Conservation (phyloP, 345 rosid species). For the Viola odorata region DNA sequence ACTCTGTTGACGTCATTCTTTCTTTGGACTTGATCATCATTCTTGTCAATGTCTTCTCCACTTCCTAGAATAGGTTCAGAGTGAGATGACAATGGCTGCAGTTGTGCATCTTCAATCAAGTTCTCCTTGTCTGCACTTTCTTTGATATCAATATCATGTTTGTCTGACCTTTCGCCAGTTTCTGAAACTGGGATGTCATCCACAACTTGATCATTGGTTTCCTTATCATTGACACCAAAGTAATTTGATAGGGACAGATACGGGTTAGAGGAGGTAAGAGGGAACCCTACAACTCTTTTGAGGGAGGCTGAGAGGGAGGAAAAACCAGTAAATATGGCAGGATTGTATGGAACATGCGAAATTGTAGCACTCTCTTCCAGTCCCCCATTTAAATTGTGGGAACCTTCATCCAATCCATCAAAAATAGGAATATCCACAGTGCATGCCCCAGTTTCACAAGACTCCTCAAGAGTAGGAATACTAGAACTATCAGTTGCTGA, state of each 20-base stretch:
- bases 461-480: slow-evolving; percentile 23
- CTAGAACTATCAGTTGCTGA: slow-evolving; percentile 22
- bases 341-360: slow-evolving; percentile 62
- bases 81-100: slow-evolving; percentile 27
- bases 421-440: slow-evolving; percentile 41
- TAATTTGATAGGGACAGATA: slow-evolving; percentile 49
- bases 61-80: slow-evolving; percentile 22
- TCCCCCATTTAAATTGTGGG: slow-evolving; percentile 21
- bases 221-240: slow-evolving; percentile 44
- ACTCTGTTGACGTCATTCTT: slow-evolving; percentile 38
- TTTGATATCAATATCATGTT: slow-evolving; percentile 30
- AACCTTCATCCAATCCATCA: slow-evolving; percentile 30
- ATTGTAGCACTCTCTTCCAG: slow-evolving; percentile 33
- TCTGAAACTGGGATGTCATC: slow-evolving; percentile 40
- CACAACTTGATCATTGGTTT: slow-evolving; percentile 19
- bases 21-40: slow-evolving; percentile 30
- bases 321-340: slow-evolving; percentile 67
- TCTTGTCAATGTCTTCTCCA: slow-evolving; percentile 26
- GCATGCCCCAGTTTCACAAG: slow-evolving; percentile 24
- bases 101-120: slow-evolving; percentile 28
- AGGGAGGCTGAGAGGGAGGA: slow-evolving; percentile 72
- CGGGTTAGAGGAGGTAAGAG: slow-evolving; percentile 36
- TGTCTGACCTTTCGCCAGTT: slow-evolving; percentile 27
- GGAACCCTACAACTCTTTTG: slow-evolving; percentile 55
- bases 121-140: slow-evolving; percentile 30